A percentile compares a stretch with the other conserved stretches of the same genome.
phyloP scores from a whole-genome alignment of 768 basidiomycete species.

The Astraeus odoratus region DNA sequence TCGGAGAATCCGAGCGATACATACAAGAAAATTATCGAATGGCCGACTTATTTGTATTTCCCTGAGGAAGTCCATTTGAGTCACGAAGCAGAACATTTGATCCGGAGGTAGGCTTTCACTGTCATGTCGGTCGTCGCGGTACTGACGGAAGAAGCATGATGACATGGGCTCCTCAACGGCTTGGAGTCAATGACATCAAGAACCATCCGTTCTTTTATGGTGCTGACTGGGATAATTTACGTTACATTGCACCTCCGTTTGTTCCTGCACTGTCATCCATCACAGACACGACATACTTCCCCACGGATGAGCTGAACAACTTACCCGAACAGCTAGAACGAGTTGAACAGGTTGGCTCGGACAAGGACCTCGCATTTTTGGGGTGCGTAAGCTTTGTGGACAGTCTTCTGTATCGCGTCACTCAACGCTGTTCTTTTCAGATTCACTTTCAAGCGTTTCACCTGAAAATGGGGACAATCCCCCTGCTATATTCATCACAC shows the following conservation, averaged over 20 bases:
- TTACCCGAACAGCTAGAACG: constrained; percentile 52
- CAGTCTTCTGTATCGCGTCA: constrained; percentile 1
- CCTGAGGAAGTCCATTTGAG: constrained; percentile 95
- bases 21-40: constrained; percentile 97
- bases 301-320: constrained; percentile 83
- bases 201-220: constrained; percentile 91
- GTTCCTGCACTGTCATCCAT: constrained; percentile 88
- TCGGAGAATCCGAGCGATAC: constrained; percentile 95
- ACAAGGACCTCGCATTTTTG: constrained; percentile 63
- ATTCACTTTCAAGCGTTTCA: constrained; percentile 81
- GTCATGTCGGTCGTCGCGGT: not conserved
- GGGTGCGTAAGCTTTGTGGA: constrained; percentile 36
- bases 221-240: constrained; percentile 88
- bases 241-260: constrained; percentile 93
- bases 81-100: constrained; percentile 84
- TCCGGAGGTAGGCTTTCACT: constrained; percentile 57
- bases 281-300: constrained; percentile 96
- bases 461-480: constrained; percentile 13
- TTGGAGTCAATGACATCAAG: constrained; percentile 84
- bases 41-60: constrained; percentile 86
- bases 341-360: constrained; percentile 56
- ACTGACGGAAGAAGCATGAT: constrained; percentile 55
- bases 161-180: constrained; percentile 68
- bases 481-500: not conserved
- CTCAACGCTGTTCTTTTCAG: constrained; percentile 29